Percentiles rank a stretch among this genome's conserved stretches.
These are phyloP conservation scores for Penicillium thymicola DNA, from an alignment of 2,329 filamentous ascomycete genomes.

Conservation along the genomic window DNA sequence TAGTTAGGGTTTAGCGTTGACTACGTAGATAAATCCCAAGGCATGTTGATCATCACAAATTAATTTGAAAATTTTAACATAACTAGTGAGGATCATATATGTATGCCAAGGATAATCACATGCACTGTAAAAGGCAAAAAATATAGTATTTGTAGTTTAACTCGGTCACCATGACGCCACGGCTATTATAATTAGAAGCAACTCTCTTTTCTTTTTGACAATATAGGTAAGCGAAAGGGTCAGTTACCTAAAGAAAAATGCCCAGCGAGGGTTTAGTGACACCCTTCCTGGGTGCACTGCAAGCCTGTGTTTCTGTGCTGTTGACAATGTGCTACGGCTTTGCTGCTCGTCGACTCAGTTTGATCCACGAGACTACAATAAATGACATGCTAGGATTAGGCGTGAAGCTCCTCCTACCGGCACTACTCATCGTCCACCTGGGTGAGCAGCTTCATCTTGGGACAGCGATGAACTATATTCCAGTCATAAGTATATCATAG, in stretches of 20 bases:
- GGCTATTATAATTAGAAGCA: not conserved
- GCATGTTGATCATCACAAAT: too few relatives aligned
- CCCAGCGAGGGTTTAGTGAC: not conserved
- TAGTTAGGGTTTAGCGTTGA: too few relatives aligned
- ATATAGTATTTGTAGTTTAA: not conserved
- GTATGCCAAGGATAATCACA: too few relatives aligned
- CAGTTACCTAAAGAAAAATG: not conserved
- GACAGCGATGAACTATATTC: not conserved
- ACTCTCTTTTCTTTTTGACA: not conserved
- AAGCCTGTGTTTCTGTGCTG: not conserved
- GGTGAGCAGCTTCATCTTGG: not conserved
- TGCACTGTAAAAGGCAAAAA: too few relatives aligned
- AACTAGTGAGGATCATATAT: too few relatives aligned
- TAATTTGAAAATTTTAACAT: too few relatives aligned
- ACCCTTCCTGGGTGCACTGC: not conserved
- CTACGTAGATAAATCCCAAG: too few relatives aligned
- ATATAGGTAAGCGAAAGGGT: not conserved
- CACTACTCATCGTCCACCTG: not conserved
- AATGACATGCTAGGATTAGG: not conserved
- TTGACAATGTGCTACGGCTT: not conserved
- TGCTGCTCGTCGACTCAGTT: not conserved
- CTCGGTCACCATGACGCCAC: slow-evolving; percentile 17
- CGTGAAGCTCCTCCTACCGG: not conserved
- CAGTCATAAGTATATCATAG: not conserved
- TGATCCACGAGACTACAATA: not conserved